Base-by-base conservation (phyloP, 2,329 filamentous ascomycete species). In the Ophiocordyceps camponoti-saundersi region DNA sequence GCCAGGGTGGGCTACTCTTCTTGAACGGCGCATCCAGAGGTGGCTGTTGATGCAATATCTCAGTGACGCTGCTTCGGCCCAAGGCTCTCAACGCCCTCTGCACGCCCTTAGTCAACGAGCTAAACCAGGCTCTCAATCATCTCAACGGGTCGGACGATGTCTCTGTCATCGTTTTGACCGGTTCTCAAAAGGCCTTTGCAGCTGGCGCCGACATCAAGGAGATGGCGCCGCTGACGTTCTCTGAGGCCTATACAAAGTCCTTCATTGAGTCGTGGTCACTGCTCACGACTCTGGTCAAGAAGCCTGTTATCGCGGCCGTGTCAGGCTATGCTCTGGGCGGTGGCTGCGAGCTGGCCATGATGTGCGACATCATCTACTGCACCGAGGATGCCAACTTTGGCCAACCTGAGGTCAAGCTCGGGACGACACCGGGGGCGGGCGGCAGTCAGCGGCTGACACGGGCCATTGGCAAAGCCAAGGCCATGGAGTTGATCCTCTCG, bases 161-260 rank as follows among this genome's bases (percentile, higher is more conserved):
- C 53, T 77, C 78, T 11, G 82, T 82, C 55, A 86, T 94, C 56
- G 66, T 98, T 49, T 72, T 98, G 49, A 95, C 92, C 1, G 92
- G 92, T 47, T 93, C 83, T 43, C 73, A 87, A 53, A 87, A 82
- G 65, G 89, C 90, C 41, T 98, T 95, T 60, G 90, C 90, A 29
- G 90, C 92, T 42, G 92, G 92, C 46, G 92, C 92, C 50, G 92
- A 98, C 65, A 98, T 98, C 71, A 96, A 96, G 67, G 92, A 98
- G 67, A 98, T 98, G 92, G 85, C 87, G 29, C 81, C 87, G 50
- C 78, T 95, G 39, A 89, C 82, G 47, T 98, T 98, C 67, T 77
- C 85, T 52, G 71, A 82, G 53, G 90, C 92, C 39, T 96, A 95
- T 69, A 84, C 79, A 44, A 79, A 71, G 54, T 86, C 93, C 60